Evolutionary conservation across 148 eudicot genomes (phyloP).

Genomic region (Chenopodium suecicum): DNA sequence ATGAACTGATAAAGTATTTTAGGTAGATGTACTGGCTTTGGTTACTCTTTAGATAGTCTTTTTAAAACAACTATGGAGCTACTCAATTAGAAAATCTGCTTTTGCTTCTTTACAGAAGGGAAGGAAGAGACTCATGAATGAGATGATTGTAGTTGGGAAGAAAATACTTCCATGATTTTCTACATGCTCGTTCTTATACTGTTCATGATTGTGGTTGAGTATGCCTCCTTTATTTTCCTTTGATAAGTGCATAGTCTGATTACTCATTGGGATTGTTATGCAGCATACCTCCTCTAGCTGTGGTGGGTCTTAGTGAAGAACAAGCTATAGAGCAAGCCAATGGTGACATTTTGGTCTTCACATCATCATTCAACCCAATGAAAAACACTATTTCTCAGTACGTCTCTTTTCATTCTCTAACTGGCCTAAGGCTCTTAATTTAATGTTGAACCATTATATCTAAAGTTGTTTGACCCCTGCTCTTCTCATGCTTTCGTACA

Average conservation of each 20-base stretch:
- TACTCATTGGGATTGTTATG: constrained; percentile 26
- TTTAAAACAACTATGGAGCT: not conserved
- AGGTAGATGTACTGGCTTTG: not conserved
- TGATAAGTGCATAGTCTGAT: not conserved
- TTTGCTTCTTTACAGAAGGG: not conserved
- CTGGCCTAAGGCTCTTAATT: not conserved
- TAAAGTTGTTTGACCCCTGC: not conserved
- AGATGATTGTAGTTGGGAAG: constrained; percentile 4
- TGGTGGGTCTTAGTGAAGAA: constrained; percentile 94
- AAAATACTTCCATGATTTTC: not conserved
- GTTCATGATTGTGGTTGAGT: not conserved
- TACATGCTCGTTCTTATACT: not conserved
- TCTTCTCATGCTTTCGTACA: not conserved
- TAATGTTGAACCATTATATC: not conserved
- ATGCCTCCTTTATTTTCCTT: not conserved
- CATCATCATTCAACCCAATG: constrained; percentile 94
- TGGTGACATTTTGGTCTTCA: constrained; percentile 77
- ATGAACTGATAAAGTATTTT: not conserved
- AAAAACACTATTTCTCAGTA: constrained; percentile 95
- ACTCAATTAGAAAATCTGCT: not conserved
- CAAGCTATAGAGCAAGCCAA: constrained; percentile 85
- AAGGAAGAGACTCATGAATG: not conserved
- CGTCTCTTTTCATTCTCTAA: constrained; percentile 10
- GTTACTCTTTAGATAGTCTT: not conserved
- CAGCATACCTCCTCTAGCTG: constrained; percentile 98